These are phyloP conservation scores for Bipolaris sorokiniana DNA, from an alignment of 2,329 filamentous ascomycete species.

Conservation along the genomic window DNA sequence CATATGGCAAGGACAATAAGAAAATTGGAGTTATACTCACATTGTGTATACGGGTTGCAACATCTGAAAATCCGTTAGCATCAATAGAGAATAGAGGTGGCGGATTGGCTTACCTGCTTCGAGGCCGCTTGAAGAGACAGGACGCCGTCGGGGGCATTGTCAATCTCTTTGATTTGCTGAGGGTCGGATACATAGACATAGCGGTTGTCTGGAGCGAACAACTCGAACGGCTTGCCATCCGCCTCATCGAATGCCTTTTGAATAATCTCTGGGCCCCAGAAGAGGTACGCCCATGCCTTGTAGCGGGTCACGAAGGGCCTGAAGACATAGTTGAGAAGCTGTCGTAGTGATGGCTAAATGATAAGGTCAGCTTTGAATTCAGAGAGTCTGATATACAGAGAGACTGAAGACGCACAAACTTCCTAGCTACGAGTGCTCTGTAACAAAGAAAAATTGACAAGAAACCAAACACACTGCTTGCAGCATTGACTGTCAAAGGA, in stretches of 20 bases:
- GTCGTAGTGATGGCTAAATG: constrained; percentile 4
- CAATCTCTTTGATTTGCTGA: constrained; percentile 25
- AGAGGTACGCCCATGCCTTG: constrained; percentile 20
- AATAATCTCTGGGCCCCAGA: constrained; percentile 22
- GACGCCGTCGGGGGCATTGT: constrained; percentile 22
- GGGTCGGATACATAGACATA: constrained; percentile 24
- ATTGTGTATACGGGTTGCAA: constrained; percentile 23
- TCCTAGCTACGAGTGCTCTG: constrained; percentile 15
- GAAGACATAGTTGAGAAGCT: constrained; percentile 5
- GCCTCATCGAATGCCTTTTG: constrained; percentile 18
- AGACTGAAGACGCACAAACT: constrained; percentile 10
- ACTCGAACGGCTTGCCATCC: constrained; percentile 20
- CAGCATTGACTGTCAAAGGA: constrained; percentile 14
- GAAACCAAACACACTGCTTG: constrained; percentile 19
- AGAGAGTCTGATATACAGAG: not conserved
- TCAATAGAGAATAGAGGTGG: not conserved
- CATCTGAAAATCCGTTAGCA: constrained; percentile 6
- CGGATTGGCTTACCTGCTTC: constrained; percentile 15
- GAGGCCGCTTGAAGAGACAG: constrained; percentile 25
- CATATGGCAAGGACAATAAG: not conserved
- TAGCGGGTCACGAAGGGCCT: constrained; percentile 16
- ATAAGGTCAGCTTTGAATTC: not conserved
- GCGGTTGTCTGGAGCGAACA: constrained; percentile 22
- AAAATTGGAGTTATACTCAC: not conserved
- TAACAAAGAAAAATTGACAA: constrained; percentile 20